Evolutionary conservation across 768 basidiomycete genomes (phyloP).

Genomic region (Leccinum aurantiacum): DNA sequence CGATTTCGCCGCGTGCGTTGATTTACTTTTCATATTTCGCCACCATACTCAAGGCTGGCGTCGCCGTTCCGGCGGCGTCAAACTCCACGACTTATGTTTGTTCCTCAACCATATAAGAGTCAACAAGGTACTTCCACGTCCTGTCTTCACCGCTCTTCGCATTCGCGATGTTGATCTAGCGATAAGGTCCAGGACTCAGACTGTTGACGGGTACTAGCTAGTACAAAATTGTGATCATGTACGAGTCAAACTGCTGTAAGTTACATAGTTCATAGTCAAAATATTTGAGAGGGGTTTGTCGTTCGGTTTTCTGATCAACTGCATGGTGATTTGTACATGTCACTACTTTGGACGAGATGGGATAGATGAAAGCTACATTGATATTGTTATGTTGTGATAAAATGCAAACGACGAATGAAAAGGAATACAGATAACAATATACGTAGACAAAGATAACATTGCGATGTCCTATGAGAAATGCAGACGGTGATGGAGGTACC

Average conservation of each 20-base stretch:
- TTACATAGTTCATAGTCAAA: no score
- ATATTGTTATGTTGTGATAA: not conserved
- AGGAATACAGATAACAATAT: constrained; percentile 13
- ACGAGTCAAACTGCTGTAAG: no score
- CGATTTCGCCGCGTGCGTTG: not conserved
- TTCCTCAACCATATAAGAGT: no score
- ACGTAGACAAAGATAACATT: not conserved
- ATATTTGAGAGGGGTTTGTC: not conserved
- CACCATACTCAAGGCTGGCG: no score
- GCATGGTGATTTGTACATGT: not conserved
- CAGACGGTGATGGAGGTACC: constrained; percentile 26
- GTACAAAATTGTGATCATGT: no score
- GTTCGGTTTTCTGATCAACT: not conserved
- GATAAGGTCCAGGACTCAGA: not conserved
- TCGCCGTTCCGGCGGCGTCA: no score
- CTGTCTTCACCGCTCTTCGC: no score
- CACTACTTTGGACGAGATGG: not conserved
- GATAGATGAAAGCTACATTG: not conserved
- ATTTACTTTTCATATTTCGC: no score
- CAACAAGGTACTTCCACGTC: no score
- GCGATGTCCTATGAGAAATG: constrained; percentile 22
- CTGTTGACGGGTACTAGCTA: no score
- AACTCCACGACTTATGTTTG: no score
- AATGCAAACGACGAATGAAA: not conserved
- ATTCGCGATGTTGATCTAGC: no score